phyloP scores from a whole-genome alignment of 108 stramenopile genomes.

The Craspedostauros australis region DNA sequence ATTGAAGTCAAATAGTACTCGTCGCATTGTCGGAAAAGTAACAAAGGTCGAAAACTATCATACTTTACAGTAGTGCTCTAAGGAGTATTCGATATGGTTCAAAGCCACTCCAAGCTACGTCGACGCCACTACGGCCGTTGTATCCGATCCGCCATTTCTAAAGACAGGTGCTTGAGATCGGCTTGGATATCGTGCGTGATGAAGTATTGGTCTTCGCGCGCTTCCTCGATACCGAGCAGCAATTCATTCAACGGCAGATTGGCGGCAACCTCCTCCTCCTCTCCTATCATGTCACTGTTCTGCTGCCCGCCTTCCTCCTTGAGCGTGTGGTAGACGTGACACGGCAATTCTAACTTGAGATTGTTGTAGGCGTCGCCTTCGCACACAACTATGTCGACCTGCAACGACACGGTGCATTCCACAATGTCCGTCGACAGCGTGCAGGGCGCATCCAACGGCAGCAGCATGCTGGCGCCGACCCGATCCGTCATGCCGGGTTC shows the following conservation, averaged over 20 bases:
- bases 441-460: slow-evolving; percentile 31
- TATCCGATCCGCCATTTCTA: slow-evolving; percentile 23
- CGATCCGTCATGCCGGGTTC: slow-evolving; percentile 41
- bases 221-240: neutral
- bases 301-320: slow-evolving; percentile 7
- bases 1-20: too few species aligned
- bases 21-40: too few species aligned
- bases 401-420: slow-evolving; percentile 22
- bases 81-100: too few species aligned
- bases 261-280: slow-evolving; percentile 4
- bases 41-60: neutral
- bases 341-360: slow-evolving; percentile 37
- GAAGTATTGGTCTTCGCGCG: slow-evolving; percentile 6
- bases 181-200: slow-evolving; percentile 16
- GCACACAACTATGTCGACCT: slow-evolving; percentile 41
- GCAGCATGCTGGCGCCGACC: slow-evolving; percentile 21
- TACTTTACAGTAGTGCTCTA: neutral
- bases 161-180: slow-evolving; percentile 27
- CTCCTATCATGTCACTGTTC: slow-evolving; percentile 3
- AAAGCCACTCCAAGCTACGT: too few species aligned
- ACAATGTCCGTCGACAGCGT: slow-evolving; percentile 41
- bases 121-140: neutral
- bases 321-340: slow-evolving; percentile 16
- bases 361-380: slow-evolving; percentile 32
- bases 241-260: slow-evolving; percentile 19